Conservation (phyloP, 2,329 filamentous ascomycete genomes). For the Exophiala sp. region DNA sequence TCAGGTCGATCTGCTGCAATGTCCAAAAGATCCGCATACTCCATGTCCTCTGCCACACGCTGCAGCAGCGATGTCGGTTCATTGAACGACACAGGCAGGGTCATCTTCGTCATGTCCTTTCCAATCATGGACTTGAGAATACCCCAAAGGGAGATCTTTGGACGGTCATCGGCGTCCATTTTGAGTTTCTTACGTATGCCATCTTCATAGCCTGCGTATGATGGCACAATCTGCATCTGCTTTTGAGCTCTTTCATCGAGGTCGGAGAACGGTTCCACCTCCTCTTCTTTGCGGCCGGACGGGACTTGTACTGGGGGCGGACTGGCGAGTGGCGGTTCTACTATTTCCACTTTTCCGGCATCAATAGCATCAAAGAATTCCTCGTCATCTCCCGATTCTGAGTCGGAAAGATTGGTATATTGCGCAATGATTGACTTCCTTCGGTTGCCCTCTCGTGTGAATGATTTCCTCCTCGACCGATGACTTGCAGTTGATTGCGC, state of each 20-base stretch:
- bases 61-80: slow-evolving; percentile 94
- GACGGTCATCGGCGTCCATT: slow-evolving; percentile 86
- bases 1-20: slow-evolving; percentile 79
- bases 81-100: slow-evolving; percentile 95
- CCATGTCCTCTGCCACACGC: slow-evolving; percentile 95
- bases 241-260: slow-evolving; percentile 48
- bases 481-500: slow-evolving; percentile 26
- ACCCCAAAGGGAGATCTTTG: slow-evolving; percentile 92
- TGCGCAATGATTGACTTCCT: slow-evolving; percentile 67
- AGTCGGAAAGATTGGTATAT: slow-evolving; percentile 68
- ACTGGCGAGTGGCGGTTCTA: slow-evolving; percentile 48
- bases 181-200: slow-evolving; percentile 74
- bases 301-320: slow-evolving; percentile 31
- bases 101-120: slow-evolving; percentile 99
- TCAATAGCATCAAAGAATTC: slow-evolving; percentile 98
- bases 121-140: slow-evolving; percentile 99
- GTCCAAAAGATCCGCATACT: slow-evolving; percentile 90
- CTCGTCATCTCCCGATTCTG: slow-evolving; percentile 76
- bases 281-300: slow-evolving; percentile 36
- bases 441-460: slow-evolving; percentile 43
- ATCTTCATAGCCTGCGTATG: slow-evolving; percentile 89
- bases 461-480: slow-evolving; percentile 20
- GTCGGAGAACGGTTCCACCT: slow-evolving; percentile 43
- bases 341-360: slow-evolving; percentile 81
- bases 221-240: slow-evolving; percentile 65